These are phyloP conservation scores for Zymoseptoria ardabiliae DNA, from an alignment of 2,329 filamentous ascomycete species.

Conservation along the genomic window DNA sequence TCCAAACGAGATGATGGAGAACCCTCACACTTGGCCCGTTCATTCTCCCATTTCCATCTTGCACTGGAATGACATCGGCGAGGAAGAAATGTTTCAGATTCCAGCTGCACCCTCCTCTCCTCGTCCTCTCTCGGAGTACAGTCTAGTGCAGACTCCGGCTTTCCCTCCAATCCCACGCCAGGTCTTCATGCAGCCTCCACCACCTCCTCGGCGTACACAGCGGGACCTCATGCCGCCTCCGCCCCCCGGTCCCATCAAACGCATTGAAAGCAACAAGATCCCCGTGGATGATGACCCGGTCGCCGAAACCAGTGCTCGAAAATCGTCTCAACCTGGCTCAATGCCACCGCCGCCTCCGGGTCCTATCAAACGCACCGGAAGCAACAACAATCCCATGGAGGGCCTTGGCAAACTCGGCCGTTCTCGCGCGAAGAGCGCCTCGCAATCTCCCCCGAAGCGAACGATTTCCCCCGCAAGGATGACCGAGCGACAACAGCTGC, in stretches of 20 bases:
- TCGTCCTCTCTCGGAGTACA: not conserved
- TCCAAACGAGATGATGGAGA: not conserved
- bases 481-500: not conserved
- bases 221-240: not conserved
- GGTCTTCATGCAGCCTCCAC: not conserved
- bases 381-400: too few relatives aligned
- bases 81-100: not conserved
- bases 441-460: not conserved
- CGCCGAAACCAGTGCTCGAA: not conserved
- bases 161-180: not conserved
- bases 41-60: not conserved
- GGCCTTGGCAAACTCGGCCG: not conserved
- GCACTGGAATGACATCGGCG: not conserved
- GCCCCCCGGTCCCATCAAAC: not conserved
- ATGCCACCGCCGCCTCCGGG: too few relatives aligned
- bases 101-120: not conserved
- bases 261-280: not conserved
- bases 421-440: not conserved
- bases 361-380: not conserved
- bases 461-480: not conserved
- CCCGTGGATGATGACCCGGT: not conserved
- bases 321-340: not conserved
- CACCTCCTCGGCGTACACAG: not conserved
- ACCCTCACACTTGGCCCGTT: not conserved
- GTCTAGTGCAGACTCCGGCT: not conserved